Evolutionary conservation across 305 asterid genomes (phyloP), one percentile per base, ranked within the genome.

Genomic region (Withania somnifera): DNA sequence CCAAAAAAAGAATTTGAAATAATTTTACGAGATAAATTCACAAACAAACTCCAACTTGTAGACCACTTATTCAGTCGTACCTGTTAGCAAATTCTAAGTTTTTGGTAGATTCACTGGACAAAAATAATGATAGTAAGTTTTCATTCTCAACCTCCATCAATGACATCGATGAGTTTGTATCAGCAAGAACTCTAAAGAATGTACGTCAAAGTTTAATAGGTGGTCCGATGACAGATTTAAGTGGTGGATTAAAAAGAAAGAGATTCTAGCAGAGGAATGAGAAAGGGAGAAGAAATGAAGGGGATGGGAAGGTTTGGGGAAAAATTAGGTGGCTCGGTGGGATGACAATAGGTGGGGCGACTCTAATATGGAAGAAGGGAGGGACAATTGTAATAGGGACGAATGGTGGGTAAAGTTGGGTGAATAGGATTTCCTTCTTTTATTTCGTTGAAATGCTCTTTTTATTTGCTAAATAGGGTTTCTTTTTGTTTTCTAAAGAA

Each of bases 71-170:
- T n/a, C n/a, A n/a, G n/a, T n/a, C n/a, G n/a, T n/a, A n/a, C n/a
- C n/a, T n/a, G n/a, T n/a, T 30, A 30, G 34, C 34, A 30, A 30
- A 30, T 30, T 30, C 4, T 30, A 30, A n/a, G n/a, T n/a, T n/a
- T n/a, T n/a, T n/a, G n/a, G n/a, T n/a, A n/a, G n/a, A n/a, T n/a
- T n/a, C n/a, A n/a, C n/a, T n/a, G n/a, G n/a, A n/a, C n/a, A n/a
- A n/a, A n/a, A n/a, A n/a, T n/a, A n/a, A n/a, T n/a, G 2, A 30
- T 30, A 30, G 34, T 30, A 28, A 28, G 69, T 61, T 61, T 15
- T 83, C 82, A 76, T 83, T 84, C 78, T 89, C 97, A 83, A 90
- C 86, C 83, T 89, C 97, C 73, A 77, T 91, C 3, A 84, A 83
- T 17, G 83, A 97, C 73, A 77, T 91, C 3, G 84, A 83, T 17